Evolutionary conservation across 441 rosid genomes (phyloP), one percentile per base, ranked within the genome.

Genomic region (Erysimum cheiri): DNA sequence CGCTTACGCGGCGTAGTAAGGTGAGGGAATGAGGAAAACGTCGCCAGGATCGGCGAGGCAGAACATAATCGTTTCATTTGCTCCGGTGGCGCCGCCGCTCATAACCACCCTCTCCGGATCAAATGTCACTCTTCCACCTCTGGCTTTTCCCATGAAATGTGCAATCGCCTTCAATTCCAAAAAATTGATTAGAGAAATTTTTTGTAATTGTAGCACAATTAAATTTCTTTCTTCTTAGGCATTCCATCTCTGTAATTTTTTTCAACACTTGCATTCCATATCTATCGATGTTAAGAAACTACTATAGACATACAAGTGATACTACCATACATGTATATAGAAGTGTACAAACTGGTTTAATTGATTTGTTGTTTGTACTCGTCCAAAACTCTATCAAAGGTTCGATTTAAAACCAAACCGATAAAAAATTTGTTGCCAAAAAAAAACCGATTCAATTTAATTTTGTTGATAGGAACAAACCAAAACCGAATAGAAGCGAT

Each of bases 11-110:
- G 92, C 78, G 43, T 87, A 85, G 54, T 78, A 84, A 8, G 92
- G 92, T 3, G 92, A 41, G 4, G 92, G 88, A 4, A 85, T 75
- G 29, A 87, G 88, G 59, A 85, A 85, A 47, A 80, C 87, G 57
- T 85, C 89, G 19, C 85, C 89, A 1, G 77, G 89, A 44, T 87
- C 78, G 2, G 92, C 92, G 43, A 87, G 68, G 56, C 92, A 85
- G 59, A 87, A 87, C 67, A 83, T 77, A 46, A 82, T 69, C 0
- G 83, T 74, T 77, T 87, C 92, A 54, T 78, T 81, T 0, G 89
- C 92, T 53, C 88, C 88, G 35, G 92, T 87, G n/a, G 89, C 89
- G 8, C 90, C 92, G 10, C 90, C 92, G 35, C 84, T 75, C 87
- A 87, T 80, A 8, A 87, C 90, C 13, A 87, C 47, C 32, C 88